phyloP scores from a whole-genome alignment of 2,329 filamentous ascomycete genomes.

The Zasmidium cellare region DNA sequence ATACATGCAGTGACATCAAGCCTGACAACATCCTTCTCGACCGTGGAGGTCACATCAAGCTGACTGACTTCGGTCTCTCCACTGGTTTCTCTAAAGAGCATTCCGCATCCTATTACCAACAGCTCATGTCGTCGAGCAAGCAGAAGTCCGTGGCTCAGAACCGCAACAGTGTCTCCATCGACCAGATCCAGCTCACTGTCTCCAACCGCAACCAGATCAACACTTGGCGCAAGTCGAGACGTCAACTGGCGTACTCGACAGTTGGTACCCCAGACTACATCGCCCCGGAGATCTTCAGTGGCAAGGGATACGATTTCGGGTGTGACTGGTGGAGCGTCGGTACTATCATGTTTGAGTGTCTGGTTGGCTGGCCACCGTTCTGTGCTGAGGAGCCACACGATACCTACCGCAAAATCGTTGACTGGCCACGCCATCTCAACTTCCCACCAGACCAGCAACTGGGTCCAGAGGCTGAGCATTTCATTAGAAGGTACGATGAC shows the following conservation, averaged over 20 bases:
- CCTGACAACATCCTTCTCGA: constrained; percentile 98
- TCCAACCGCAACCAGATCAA: constrained; percentile 98
- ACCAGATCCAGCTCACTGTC: constrained; percentile 97
- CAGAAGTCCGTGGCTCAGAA: constrained; percentile 57
- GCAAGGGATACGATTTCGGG: constrained; percentile 91
- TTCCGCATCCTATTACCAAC: constrained; percentile 97
- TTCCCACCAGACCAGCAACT: constrained; percentile 95
- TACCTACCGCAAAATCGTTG: constrained; percentile 98
- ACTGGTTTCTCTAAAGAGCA: constrained; percentile 98
- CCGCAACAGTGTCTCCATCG: constrained; percentile 89
- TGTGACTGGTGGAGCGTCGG: constrained; percentile 99
- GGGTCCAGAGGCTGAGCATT: constrained; percentile 82
- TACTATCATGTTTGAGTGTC: constrained; percentile 99
- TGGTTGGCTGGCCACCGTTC: constrained; percentile 98
- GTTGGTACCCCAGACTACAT: constrained; percentile 99
- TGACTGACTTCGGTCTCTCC: constrained; percentile 96
- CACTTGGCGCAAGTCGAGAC: constrained; percentile 94
- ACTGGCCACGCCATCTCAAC: constrained; percentile 93
- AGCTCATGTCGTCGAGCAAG: constrained; percentile 69
- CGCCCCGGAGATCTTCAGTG: constrained; percentile 95
- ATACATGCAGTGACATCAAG: constrained; percentile 79
- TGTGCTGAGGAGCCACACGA: constrained; percentile 97
- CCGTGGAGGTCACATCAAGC: constrained; percentile 92
- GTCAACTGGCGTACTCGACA: constrained; percentile 96
- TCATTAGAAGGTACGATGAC: constrained; percentile 76